Evolutionary conservation across 208 protist genomes (phyloP), one percentile per base, ranked within the genome.

Genomic region (Trypanosoma lewisi): DNA sequence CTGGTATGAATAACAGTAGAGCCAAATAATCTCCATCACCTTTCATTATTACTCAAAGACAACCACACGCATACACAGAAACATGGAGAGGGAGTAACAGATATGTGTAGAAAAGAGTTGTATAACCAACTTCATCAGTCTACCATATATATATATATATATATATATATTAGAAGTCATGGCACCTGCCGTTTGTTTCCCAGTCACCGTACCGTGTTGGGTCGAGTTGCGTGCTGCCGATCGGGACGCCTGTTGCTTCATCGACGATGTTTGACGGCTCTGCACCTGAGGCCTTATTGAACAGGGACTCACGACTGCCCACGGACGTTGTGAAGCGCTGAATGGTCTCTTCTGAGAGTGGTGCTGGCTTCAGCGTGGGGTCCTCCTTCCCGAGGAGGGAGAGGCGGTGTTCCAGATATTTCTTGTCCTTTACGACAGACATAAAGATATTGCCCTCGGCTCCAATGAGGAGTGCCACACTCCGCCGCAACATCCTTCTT

Each of bases 201-300:
- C 89, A 95, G 61, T 95, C 89, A 8, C 89, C 89, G 65, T 95
- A 95, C 9, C 89, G 85, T 11, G 84, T 91, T 4, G 89, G 89
- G 52, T 91, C 78, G 11, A 61, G 84, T 70, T 93, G 85, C 17
- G 83, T 82, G 77, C 89, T 93, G 47, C 89, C 89, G 41, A 95
- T 83, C 7, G 90, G 83, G 6, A 76, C 75, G 0, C 86, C 86
- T 23, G 89, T 93, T 47, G 77, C 77, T 59, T 95, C 89, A 47
- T 95, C 86, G 21, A 95, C 89, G 2, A 95, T 75, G 65, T 93
- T 93, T 0, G 84, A 91, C 6, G 86, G 86, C 33, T 87, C 75
- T 19, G 82, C 64, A 12, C 86, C 86, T 0, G 84, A 80, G 44
- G 82, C 75, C 78, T 93, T 93, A 70, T 95, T 93, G 53, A 95